Evolutionary conservation across 768 basidiomycete species (phyloP), one percentile per base, ranked within the genome.

Genomic region (Dacryopinax spathularia): DNA sequence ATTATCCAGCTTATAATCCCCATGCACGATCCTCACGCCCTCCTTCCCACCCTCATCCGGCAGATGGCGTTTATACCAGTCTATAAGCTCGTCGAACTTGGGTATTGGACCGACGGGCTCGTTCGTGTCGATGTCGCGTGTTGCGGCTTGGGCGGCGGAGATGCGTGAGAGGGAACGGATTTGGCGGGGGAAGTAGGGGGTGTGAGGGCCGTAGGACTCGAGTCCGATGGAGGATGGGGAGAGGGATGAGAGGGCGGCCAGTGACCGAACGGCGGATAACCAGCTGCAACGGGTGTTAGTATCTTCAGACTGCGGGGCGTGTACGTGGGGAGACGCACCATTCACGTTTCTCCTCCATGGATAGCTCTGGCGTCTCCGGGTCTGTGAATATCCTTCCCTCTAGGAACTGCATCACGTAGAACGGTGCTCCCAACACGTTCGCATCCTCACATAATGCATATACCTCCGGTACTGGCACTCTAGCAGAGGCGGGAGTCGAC

Each of bases 1-100:
- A 73, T 99, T 99, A 74, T 99, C 95, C n/a, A 95, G 78, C 73
- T 99, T 99, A 73, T 90, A 98, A 74, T 99, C 95, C 29, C 95
- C 95, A 72, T 98, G 95, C 4, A 98, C 92, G 66, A 99, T 85
- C n/a, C 89, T 84, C 62, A 82, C 77, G 0, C 89, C 90, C 0
- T 80, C 81, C 72, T 84, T 84, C 39, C 39, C 39, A 66, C 71
- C 76, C 74, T 94, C 91, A 69, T 90, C 83, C 1, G 91, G 93
- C 29, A 90, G 75, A 70, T 89, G 81, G 31, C 74, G 72, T 65
- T 77, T 75, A 73, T 92, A 96, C 90, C 89, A 96, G 15, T 73
- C 73, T 62, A 90, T 75, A 69, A 96, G 74, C 67, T 87, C 84
- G 48, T 83, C 76, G 72, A 87, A 88, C 62, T 75, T 80, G 2